These are phyloP conservation scores for Candida taoyuanica DNA, from an alignment of 805 yeast genomes.

Conservation along the genomic window DNA sequence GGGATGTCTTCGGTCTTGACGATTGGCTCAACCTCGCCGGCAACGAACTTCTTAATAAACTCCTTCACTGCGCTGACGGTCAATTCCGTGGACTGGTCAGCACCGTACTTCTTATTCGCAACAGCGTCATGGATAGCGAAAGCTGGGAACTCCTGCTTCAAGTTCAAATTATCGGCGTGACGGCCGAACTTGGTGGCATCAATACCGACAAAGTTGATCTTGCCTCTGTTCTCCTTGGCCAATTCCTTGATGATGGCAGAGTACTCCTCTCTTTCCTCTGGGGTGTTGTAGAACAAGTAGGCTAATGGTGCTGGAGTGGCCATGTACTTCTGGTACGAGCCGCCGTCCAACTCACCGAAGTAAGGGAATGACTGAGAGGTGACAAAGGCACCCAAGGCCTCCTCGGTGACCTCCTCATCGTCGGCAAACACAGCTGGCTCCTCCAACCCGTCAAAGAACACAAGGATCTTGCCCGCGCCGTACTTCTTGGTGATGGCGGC, in stretches of 20 bases:
- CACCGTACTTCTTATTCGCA: conserved; percentile 71
- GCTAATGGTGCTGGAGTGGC: conserved; percentile 72
- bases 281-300: conserved; percentile 75
- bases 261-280: conserved; percentile 59
- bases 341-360: conserved; percentile 83
- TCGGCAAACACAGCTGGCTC: conserved; percentile 31
- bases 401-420: conserved; percentile 24
- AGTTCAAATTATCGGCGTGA: conserved; percentile 83
- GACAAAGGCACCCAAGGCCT: conserved; percentile 28
- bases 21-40: conserved; percentile 64
- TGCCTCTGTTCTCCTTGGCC: conserved; percentile 75
- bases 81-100: conserved; percentile 52
- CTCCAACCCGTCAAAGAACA: conserved; percentile 28
- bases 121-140: conserved; percentile 77
- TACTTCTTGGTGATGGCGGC: conserved; percentile 33
- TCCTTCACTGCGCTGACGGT: conserved; percentile 49
- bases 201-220: conserved; percentile 81
- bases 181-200: conserved; percentile 76
- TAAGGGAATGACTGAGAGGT: conserved; percentile 67
- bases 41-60: conserved; percentile 59
- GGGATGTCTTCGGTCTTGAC: conserved; percentile 87
- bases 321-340: conserved; percentile 73
- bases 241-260: conserved; percentile 49
- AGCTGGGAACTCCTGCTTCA: conserved; percentile 83
- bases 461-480: conserved; percentile 28